Percentiles rank a stretch among this genome's conserved stretches.
phyloP scores from a whole-genome alignment of 164 flowering plant species.

The Echeveria elegans region DNA sequence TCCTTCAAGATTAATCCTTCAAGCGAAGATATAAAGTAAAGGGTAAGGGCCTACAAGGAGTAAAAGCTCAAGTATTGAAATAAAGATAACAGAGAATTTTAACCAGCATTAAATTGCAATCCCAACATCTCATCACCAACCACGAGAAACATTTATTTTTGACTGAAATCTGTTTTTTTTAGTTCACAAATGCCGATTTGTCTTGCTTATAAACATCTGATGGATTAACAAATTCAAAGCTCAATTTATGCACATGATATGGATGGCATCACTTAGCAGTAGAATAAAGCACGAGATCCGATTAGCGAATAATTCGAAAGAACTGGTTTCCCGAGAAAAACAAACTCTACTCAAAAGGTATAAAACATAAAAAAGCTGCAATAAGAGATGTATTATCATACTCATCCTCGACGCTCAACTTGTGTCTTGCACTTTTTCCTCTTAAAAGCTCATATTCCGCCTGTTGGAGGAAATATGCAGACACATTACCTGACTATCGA shows the following conservation, averaged over 20 bases:
- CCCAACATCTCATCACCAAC: too few relatives aligned
- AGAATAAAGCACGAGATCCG: not conserved
- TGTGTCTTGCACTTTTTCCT: constrained; percentile 47
- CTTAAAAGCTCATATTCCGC: constrained; percentile 67
- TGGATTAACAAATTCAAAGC: not conserved
- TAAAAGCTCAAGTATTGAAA: too few relatives aligned
- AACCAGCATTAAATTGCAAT: too few relatives aligned
- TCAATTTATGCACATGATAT: not conserved
- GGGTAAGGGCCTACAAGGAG: too few relatives aligned
- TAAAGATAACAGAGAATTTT: too few relatives aligned
- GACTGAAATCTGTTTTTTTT: too few relatives aligned
- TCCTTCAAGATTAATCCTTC: constrained; percentile 81
- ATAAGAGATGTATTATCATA: constrained; percentile 31
- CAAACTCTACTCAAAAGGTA: too few relatives aligned
- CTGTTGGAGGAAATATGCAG: too few relatives aligned
- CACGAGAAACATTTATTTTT: too few relatives aligned
- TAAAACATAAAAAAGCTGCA: too few relatives aligned
- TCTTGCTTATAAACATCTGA: not conserved
- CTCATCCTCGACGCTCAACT: constrained; percentile 61
- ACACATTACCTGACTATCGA: too few relatives aligned
- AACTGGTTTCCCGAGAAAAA: too few relatives aligned
- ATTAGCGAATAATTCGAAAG: not conserved
- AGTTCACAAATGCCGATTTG: not conserved
- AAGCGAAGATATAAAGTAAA: not conserved
- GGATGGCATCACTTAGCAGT: not conserved